Evolutionary conservation across 2,329 filamentous ascomycete genomes (phyloP).

Genomic region (Penicillium brevicompactum): DNA sequence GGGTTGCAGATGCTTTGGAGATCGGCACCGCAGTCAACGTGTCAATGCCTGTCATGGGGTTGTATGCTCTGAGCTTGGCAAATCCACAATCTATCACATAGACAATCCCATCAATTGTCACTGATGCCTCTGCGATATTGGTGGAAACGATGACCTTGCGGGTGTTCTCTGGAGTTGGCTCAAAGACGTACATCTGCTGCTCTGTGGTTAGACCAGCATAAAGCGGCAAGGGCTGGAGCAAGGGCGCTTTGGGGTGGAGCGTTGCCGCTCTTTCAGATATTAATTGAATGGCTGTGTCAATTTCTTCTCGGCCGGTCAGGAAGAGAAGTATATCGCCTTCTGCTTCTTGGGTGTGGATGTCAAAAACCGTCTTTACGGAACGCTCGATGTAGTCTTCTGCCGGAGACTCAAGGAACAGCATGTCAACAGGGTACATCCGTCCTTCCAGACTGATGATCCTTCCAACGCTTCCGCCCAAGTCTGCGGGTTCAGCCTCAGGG

Average conservation of each 20-base stretch:
- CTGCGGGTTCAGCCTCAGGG: constrained; percentile 34
- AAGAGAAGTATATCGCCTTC: constrained; percentile 90
- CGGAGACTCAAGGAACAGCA: constrained; percentile 76
- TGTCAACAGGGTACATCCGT: constrained; percentile 84
- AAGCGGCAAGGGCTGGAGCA: constrained; percentile 73
- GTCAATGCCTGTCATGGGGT: constrained; percentile 83
- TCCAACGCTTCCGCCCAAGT: constrained; percentile 50
- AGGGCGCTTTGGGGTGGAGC: constrained; percentile 60
- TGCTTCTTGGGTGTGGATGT: constrained; percentile 79
- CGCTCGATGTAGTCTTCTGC: constrained; percentile 85
- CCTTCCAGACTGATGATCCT: constrained; percentile 84
- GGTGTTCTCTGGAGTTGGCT: constrained; percentile 75
- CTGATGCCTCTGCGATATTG: constrained; percentile 94
- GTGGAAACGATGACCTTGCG: constrained; percentile 92
- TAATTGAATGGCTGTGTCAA: constrained; percentile 77
- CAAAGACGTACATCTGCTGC: constrained; percentile 94
- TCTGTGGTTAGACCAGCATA: constrained; percentile 89
- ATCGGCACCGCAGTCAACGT: constrained; percentile 78
- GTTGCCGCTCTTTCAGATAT: constrained; percentile 71
- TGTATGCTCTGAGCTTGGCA: constrained; percentile 85
- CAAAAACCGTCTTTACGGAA: constrained; percentile 78
- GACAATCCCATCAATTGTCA: constrained; percentile 89
- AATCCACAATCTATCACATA: constrained; percentile 91
- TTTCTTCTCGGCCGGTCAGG: constrained; percentile 89
- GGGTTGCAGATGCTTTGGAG: constrained; percentile 89